Conservation (phyloP, 2,329 filamentous ascomycete species). For the Aspergillus sp. region DNA sequence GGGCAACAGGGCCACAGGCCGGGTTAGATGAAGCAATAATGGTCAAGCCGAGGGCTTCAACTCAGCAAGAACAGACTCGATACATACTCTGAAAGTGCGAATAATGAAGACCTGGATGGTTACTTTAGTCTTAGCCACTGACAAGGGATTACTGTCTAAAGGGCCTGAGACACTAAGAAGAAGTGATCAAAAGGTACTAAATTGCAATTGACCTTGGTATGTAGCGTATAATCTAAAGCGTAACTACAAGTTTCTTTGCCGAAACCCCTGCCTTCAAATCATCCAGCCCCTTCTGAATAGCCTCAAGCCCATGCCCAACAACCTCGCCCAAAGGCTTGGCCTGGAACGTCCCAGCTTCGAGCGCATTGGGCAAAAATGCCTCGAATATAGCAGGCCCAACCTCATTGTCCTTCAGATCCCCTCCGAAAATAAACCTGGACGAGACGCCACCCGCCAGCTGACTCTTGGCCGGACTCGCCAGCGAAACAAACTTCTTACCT, state of each 20-base stretch:
- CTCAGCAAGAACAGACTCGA: too few species aligned
- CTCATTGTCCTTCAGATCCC: conserved; percentile 29
- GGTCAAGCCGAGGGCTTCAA: too few species aligned
- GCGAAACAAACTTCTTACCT: conserved; percentile 28
- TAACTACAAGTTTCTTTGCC: conserved; percentile 34
- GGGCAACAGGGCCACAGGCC: too few species aligned
- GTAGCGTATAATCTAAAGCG: neutral
- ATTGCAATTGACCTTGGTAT: too few species aligned
- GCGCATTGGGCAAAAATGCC: conserved; percentile 38
- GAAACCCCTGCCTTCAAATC: conserved; percentile 27
- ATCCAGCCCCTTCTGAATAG: conserved; percentile 29
- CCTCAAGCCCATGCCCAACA: conserved; percentile 28
- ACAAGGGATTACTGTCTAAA: too few species aligned
- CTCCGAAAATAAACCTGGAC: conserved; percentile 31
- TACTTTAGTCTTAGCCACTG: too few species aligned
- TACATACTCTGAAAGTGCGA: too few species aligned
- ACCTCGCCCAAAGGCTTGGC: conserved; percentile 30
- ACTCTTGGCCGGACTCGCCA: conserved; percentile 6
- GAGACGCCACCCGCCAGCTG: conserved; percentile 22
- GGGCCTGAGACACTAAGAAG: too few species aligned
- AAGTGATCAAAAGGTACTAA: too few species aligned
- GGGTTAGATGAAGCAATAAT: too few species aligned
- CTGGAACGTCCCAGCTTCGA: conserved; percentile 38
- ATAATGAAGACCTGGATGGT: too few species aligned
- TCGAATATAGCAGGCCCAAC: conserved; percentile 34